Evolutionary conservation across 441 rosid genomes (phyloP).

Genomic region (Populus hybrid): DNA sequence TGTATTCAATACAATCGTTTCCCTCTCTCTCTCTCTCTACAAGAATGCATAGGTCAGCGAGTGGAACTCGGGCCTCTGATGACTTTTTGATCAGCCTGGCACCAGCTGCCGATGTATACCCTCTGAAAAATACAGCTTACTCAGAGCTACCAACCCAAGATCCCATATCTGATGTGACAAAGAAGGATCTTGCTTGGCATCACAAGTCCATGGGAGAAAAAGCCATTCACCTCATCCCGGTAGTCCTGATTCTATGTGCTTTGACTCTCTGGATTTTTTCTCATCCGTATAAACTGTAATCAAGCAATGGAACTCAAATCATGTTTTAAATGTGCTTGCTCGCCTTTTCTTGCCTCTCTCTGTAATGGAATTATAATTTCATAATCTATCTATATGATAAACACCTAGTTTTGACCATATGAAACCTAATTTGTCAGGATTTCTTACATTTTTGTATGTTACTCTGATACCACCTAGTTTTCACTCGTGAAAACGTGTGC

Average conservation of each 20-base stretch:
- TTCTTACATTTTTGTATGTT: not conserved
- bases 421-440: no score
- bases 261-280: constrained; percentile 65
- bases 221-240: constrained; percentile 61
- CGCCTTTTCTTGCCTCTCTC: not conserved
- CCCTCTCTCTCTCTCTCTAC: not conserved
- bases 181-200: constrained; percentile 46
- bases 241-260: constrained; percentile 53
- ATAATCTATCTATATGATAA: not conserved
- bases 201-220: constrained; percentile 38
- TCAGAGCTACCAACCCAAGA: no score
- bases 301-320: not conserved
- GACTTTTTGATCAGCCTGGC: constrained; percentile 41
- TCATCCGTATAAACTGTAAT: constrained; percentile 17
- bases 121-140: no score
- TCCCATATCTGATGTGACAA: constrained; percentile 28
- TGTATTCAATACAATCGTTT: not conserved
- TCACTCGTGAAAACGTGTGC: not conserved
- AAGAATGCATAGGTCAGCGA: constrained; percentile 45
- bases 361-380: not conserved
- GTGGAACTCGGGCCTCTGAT: constrained; percentile 36
- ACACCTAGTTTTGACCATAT: no score
- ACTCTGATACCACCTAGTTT: not conserved
- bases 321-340: not conserved
- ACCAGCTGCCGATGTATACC: not conserved